Base-by-base conservation (phyloP, 2,329 filamentous ascomycete genomes). In the Aspergillus alliaceus region DNA sequence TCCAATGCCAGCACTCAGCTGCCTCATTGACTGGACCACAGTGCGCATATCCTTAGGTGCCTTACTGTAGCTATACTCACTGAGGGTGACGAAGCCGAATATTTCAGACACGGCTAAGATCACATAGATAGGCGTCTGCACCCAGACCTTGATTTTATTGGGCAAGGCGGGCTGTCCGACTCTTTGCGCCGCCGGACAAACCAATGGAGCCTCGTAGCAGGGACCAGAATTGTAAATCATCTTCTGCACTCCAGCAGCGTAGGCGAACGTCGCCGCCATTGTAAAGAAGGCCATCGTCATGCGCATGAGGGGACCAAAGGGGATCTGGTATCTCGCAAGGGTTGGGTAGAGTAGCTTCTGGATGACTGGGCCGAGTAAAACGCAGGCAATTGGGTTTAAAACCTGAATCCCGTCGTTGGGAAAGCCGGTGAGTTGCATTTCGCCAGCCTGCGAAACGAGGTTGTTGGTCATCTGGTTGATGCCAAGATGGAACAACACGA, bases 381-480 rank as follows among this genome's bases (percentile, higher is more conserved):
- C 49, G 34, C 34, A 51, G n/a, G 49, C 49, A n/a, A 51, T 42
- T 24, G 49, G 49, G 49, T 40, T 51, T 24, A 51, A 34, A 27
- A 37, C 49, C n/a, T 51, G 49, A 31, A 51, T 51, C 14, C 31
- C 24, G 35, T 51, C 49, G 20, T 51, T 51, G 24, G 35, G 49
- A 22, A 51, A 27, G 7, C 34, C 25, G 35, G 8, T 6, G 8
- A 51, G 34, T 20, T 51, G 35, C 49, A 51, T 51, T n/a, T 51
- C 31, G 5, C 49, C 49, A 18, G 49, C 49, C 15, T 51, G 49
- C 7, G 49, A 51, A 27, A 51, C 49, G 11, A 51, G 49, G 24
- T 51, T 51, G 24, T 51, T 51, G 34, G 49, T 51, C 20, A 51
- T 51, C 20, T 51, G 49, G 35, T 51, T 51, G 24, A 51, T 51